A percentile compares a stretch with the other conserved stretches of the same genome.
These are phyloP conservation scores for Hanseniaspora lindneri DNA, from an alignment of 805 yeast genomes.

Conservation along the genomic window DNA sequence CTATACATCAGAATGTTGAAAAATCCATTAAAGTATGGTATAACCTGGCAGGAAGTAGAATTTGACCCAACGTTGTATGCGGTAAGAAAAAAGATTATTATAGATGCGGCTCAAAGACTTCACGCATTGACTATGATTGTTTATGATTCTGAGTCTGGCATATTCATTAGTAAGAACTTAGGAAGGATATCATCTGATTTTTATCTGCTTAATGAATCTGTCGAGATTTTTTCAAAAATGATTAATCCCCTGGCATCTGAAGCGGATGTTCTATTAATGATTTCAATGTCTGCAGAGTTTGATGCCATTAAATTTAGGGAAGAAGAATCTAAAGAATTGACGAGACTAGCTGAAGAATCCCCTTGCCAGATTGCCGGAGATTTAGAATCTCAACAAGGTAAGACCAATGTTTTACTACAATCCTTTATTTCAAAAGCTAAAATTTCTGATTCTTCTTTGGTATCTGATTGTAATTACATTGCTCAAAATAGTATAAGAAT, in stretches of 20 bases:
- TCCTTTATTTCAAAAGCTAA: constrained; percentile 68
- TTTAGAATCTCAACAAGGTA: constrained; percentile 64
- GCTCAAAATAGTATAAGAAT: constrained; percentile 94
- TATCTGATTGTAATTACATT: constrained; percentile 81
- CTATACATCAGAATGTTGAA: constrained; percentile 87
- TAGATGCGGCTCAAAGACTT: constrained; percentile 69
- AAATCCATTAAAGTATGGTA: constrained; percentile 85
- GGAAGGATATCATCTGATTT: constrained; percentile 94
- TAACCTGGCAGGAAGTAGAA: constrained; percentile 72
- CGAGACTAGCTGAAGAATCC: constrained; percentile 43
- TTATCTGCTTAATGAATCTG: constrained; percentile 68
- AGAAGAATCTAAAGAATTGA: constrained; percentile 72
- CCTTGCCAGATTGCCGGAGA: constrained; percentile 79
- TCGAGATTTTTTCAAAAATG: constrained; percentile 80
- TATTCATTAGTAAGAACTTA: constrained; percentile 72
- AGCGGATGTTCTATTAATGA: constrained; percentile 79
- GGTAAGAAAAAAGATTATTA: constrained; percentile 62
- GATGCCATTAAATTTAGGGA: constrained; percentile 79
- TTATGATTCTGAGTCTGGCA: constrained; percentile 71
- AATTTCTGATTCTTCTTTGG: constrained; percentile 66
- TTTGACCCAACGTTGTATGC: constrained; percentile 72
- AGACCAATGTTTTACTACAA: constrained; percentile 77
- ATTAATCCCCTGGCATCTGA: constrained; percentile 77
- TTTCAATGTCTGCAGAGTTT: constrained; percentile 87
- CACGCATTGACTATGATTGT: constrained; percentile 87